Conservation (phyloP, 2,329 filamentous ascomycete genomes). For the Ophiostoma quercus region DNA sequence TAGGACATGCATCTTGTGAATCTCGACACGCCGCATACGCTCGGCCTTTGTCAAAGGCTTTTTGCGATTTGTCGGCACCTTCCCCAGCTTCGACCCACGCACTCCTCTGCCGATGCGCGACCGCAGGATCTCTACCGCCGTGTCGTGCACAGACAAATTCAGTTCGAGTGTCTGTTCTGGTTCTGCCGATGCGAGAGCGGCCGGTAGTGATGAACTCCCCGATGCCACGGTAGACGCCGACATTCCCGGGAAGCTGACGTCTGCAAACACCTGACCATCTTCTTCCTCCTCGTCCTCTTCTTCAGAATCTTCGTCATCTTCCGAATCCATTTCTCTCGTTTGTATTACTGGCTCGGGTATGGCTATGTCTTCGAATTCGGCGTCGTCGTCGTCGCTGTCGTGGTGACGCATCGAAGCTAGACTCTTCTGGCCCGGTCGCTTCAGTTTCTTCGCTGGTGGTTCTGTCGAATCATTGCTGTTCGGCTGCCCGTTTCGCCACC, state of each 20-base stretch:
- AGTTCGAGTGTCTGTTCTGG: conserved; percentile 42
- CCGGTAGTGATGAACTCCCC: neutral
- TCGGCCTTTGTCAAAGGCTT: conserved; percentile 53
- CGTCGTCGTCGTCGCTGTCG: conserved; percentile 25
- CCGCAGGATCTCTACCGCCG: conserved; percentile 4
- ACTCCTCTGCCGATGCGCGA: conserved; percentile 25
- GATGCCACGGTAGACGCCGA: neutral
- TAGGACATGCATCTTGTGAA: conserved; percentile 83
- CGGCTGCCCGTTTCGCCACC: neutral
- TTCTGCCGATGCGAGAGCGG: neutral
- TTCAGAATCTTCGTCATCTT: conserved; percentile 25
- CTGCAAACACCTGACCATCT: conserved; percentile 14
- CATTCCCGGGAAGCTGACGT: neutral
- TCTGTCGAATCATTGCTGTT: neutral
- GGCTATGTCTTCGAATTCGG: conserved; percentile 29
- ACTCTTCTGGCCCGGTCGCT: conserved; percentile 27
- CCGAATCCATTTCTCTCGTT: conserved; percentile 26
- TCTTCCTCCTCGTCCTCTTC: conserved; percentile 25
- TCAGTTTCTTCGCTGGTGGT: conserved; percentile 27
- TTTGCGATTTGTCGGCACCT: conserved; percentile 39
- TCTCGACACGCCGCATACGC: conserved; percentile 56
- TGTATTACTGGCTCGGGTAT: conserved; percentile 28
- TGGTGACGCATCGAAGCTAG: conserved; percentile 13
- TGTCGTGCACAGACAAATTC: conserved; percentile 46
- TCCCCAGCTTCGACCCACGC: conserved; percentile 31